These are phyloP conservation scores for Russula sp. DNA, from an alignment of 768 basidiomycete genomes.

Conservation along the genomic window DNA sequence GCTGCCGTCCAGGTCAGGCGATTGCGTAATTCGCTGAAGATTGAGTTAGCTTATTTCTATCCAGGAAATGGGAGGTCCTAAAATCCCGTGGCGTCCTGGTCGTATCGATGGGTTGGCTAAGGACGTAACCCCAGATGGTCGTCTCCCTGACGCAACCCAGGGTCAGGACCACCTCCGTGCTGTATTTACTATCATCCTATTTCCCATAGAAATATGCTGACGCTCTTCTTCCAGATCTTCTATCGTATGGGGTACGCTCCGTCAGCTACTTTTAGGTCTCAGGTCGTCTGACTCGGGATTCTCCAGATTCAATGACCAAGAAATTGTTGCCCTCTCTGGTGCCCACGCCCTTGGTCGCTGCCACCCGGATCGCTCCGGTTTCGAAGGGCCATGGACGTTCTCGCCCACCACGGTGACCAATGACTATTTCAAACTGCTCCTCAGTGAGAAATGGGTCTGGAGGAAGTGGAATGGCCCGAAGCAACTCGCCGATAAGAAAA, in stretches of 20 bases:
- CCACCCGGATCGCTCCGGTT: conserved; percentile 77
- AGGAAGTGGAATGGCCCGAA: conserved; percentile 92
- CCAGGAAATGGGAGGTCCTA: conserved; percentile 87
- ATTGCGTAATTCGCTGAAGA: neutral
- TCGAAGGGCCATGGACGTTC: conserved; percentile 93
- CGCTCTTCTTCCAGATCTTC: conserved; percentile 51
- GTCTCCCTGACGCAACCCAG: conserved; percentile 82
- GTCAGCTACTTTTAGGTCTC: neutral
- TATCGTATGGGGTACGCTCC: conserved; percentile 71
- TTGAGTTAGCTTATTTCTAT: neutral
- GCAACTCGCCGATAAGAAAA: conserved; percentile 91
- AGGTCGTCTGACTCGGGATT: neutral
- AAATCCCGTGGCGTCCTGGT: conserved; percentile 90
- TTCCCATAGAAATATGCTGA: neutral
- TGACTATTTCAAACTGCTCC: conserved; percentile 80
- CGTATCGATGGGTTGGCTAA: conserved; percentile 78
- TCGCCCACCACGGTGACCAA: conserved; percentile 85
- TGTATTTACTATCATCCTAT: conserved; percentile 35
- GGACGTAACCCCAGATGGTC: conserved; percentile 79
- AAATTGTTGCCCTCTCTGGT: conserved; percentile 92
- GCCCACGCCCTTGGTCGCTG: conserved; percentile 96
- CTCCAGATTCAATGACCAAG: conserved; percentile 85
- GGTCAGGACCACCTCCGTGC: conserved; percentile 81
- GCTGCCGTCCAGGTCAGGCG: conserved; percentile 63
- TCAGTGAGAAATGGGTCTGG: conserved; percentile 93